Evolutionary conservation across 2,329 filamentous ascomycete genomes (phyloP), one percentile per base, ranked within the genome.

Genomic region (Colletotrichum salicis): DNA sequence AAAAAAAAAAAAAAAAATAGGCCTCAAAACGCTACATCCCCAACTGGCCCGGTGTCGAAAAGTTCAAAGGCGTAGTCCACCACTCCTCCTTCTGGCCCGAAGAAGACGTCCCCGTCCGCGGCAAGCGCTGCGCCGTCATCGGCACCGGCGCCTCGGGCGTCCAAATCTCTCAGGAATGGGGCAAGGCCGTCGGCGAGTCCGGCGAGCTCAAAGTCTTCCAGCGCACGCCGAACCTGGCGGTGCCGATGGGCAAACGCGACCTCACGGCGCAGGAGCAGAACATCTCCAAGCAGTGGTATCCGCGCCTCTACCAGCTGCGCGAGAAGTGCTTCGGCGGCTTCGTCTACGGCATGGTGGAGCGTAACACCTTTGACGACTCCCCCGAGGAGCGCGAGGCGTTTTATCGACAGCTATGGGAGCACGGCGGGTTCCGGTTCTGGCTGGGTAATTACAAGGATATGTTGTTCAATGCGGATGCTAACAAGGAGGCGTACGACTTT

Each of bases 81-180:
- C 89, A 91, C 77, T 87, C 88, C 0, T 89, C 88, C 1, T 88
- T 88, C 78, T 91, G 90, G 90, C 89, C 90, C 1, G 83, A 89
- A 8, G 80, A 85, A 4, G 83, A 86, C 5, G 82, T 92, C n/a
- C 83, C 88, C 63, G 84, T 90, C 33, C 84, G 84, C 54, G 85
- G 85, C 58, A 92, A 92, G 78, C 84, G 86, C 22, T 86, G 89
- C 62, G 90, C 86, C 19, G 86, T 92, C 67, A 88, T 93, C 41
- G 91, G 91, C 13, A 92, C 90, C 0, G 91, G 91, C 1, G 88
- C 90, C 0, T 89, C 89, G 0, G 91, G 90, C 1, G 86, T 92
- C 1, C 91, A 93, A 75, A 87, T 91, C 55, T 85, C 87, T 0
- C 91, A 93, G 74, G 89, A 89, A 64, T 88, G 87, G 79, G 88